A percentile compares a stretch with the other conserved stretches of the same genome.
Conservation (phyloP, 257 asterid species). For the Jaltomata sinuosa region DNA sequence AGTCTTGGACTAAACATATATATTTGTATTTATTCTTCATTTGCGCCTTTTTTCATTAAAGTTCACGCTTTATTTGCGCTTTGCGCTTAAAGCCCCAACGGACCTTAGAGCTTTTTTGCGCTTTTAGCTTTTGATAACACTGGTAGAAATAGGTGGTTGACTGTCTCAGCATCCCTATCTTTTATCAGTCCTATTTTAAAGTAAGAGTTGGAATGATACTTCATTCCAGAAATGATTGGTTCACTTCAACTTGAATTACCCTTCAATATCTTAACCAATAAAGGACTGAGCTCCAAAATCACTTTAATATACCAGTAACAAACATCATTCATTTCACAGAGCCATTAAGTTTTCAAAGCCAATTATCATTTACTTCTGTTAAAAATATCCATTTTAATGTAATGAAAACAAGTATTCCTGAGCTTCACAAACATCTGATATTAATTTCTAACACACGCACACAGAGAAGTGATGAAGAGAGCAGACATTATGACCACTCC, state of each 20-base stretch:
- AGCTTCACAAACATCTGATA: not conserved
- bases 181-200: not conserved
- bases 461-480: not conserved
- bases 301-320: not conserved
- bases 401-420: not conserved
- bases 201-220: not conserved
- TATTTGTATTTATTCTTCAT: too few relatives aligned
- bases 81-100: too few relatives aligned
- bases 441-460: not conserved
- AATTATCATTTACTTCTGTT: not conserved
- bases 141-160: too few relatives aligned
- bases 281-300: not conserved
- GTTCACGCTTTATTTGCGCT: too few relatives aligned
- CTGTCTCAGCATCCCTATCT: too few relatives aligned
- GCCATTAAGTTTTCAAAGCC: not conserved
- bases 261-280: not conserved
- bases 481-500: not conserved
- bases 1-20: too few relatives aligned
- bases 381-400: not conserved
- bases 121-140: too few relatives aligned
- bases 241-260: not conserved
- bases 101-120: too few relatives aligned
- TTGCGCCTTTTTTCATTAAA: too few relatives aligned
- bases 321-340: not conserved
- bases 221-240: not conserved